These are phyloP conservation scores for Eucalyptus polybractea DNA, from an alignment of 345 rosid species.

Conservation along the genomic window DNA sequence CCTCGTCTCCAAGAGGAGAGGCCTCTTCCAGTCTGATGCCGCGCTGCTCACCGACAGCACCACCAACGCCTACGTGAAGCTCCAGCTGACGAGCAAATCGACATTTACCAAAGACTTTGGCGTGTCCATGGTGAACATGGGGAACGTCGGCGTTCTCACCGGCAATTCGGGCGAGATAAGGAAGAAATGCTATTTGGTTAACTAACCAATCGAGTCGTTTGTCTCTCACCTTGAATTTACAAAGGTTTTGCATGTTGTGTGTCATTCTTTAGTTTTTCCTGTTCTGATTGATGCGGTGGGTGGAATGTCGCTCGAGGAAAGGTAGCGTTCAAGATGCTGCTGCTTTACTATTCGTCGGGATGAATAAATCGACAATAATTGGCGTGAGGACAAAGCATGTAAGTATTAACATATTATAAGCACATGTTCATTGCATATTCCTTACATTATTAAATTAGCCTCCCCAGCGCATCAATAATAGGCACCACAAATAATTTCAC, in stretches of 20 bases:
- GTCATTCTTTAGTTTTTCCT: background rate
- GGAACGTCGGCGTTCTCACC: slow-evolving; percentile 41
- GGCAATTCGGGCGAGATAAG: slow-evolving; percentile 44
- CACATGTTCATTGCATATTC: background rate
- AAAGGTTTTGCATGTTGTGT: background rate
- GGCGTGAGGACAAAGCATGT: background rate
- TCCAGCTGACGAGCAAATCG: slow-evolving; percentile 2
- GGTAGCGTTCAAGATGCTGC: background rate
- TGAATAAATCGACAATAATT: background rate
- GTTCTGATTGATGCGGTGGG: background rate
- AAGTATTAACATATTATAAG: background rate
- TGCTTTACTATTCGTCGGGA: background rate
- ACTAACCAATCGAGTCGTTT: background rate
- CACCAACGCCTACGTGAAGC: slow-evolving; percentile 31
- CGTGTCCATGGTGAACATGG: slow-evolving; percentile 60
- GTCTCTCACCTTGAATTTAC: background rate
- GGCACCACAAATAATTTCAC: background rate
- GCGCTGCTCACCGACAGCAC: slow-evolving; percentile 34
- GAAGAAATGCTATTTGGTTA: slow-evolving; percentile 37
- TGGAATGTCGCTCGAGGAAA: background rate
- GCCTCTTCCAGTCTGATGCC: slow-evolving; percentile 51
- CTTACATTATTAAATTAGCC: background rate
- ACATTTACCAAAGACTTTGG: slow-evolving; percentile 42
- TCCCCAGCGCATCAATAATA: background rate
- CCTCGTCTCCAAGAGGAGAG: slow-evolving; percentile 42